Base-by-base conservation (phyloP, 306 rosid species). In the Rosa multiflora region DNA sequence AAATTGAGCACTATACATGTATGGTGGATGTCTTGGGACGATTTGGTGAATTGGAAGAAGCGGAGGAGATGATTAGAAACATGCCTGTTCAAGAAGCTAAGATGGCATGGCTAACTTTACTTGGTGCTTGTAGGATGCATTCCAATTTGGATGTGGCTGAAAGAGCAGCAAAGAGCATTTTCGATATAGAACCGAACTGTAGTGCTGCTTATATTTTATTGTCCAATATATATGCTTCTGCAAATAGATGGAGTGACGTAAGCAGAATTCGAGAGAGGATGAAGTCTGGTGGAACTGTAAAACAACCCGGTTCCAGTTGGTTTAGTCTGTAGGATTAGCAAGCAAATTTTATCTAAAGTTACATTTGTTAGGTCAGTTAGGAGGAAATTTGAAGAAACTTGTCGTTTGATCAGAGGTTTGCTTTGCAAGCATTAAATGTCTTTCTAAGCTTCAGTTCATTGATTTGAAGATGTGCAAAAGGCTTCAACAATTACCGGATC, bases 281-380 rank as follows among this genome's bases (percentile, higher is more conserved):
- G 98, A 94, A 86, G 67, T 87, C 78, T 49, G 81, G 59, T 40
- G 85, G 96, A 58, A 76, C 88, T 78, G 85, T 81, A 74, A 94
- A 92, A 80, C 93, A 89, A 81, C 96, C 94, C 15, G 98, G 98
- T 43, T 84, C 90, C 69, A 91, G 98, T 56, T 91, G 98, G 97
- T 72, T 91, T 79, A 86, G 82, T 56, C 62, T 83, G 18, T 88
- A 83, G 74, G 97, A 74, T 6, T 69, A 26, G 15, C 6, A 4
- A 61, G 39, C 67, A 61, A n/a, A 20, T 32, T 20, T 56, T 56
- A n/a, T 9, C 4, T 1, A 9, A 21, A 56, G 37, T 32, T 32
- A 32, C 37, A 2, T 32, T 32, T 32, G 37, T 23, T 23, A n/a
- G n/a, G n/a, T n/a, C n/a, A n/a, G n/a, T n/a, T n/a, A 23, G 26